Conservation (phyloP, 2,329 filamentous ascomycete genomes). For the Fusarium drepaniforme region DNA sequence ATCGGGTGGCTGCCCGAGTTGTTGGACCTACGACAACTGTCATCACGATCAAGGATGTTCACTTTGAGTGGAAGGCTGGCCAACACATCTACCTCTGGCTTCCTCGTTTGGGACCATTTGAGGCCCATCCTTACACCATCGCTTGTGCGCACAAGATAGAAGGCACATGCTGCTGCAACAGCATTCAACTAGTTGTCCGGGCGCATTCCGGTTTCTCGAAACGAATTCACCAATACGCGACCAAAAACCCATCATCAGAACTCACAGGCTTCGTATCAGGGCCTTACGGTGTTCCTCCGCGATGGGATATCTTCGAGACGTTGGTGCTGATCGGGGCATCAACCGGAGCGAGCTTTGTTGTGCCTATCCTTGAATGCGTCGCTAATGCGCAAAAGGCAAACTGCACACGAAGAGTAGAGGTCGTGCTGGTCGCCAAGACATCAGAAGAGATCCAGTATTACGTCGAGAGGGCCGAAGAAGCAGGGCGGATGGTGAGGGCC, state of each 20-base stretch:
- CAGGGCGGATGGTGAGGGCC: slow-evolving; percentile 53
- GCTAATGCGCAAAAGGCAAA: slow-evolving; percentile 55
- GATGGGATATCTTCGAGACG: slow-evolving; percentile 70
- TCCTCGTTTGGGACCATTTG: slow-evolving; percentile 64
- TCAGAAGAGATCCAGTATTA: slow-evolving; percentile 69
- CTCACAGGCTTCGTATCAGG: slow-evolving; percentile 62
- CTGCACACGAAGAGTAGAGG: slow-evolving; percentile 66
- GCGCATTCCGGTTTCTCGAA: slow-evolving; percentile 69
- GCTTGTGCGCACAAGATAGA: slow-evolving; percentile 65
- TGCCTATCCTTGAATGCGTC: slow-evolving; percentile 69
- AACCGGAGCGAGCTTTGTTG: slow-evolving; percentile 71
- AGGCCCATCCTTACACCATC: slow-evolving; percentile 73
- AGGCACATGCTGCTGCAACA: slow-evolving; percentile 68
- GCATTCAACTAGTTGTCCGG: slow-evolving; percentile 69
- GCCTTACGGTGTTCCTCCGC: slow-evolving; percentile 67
- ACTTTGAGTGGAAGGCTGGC: slow-evolving; percentile 69
- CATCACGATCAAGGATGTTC: slow-evolving; percentile 69
- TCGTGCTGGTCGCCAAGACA: slow-evolving; percentile 64
- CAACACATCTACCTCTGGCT: slow-evolving; percentile 74
- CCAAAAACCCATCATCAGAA: slow-evolving; percentile 48
- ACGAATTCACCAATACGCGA: slow-evolving; percentile 62
- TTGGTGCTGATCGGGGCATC: slow-evolving; percentile 71
- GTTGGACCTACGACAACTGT: slow-evolving; percentile 67
- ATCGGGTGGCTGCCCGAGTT: slow-evolving; percentile 61
- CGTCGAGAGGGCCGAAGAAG: slow-evolving; percentile 60